These are phyloP conservation scores for Rhazya stricta DNA, from an alignment of 257 asterid species.

Conservation along the genomic window DNA sequence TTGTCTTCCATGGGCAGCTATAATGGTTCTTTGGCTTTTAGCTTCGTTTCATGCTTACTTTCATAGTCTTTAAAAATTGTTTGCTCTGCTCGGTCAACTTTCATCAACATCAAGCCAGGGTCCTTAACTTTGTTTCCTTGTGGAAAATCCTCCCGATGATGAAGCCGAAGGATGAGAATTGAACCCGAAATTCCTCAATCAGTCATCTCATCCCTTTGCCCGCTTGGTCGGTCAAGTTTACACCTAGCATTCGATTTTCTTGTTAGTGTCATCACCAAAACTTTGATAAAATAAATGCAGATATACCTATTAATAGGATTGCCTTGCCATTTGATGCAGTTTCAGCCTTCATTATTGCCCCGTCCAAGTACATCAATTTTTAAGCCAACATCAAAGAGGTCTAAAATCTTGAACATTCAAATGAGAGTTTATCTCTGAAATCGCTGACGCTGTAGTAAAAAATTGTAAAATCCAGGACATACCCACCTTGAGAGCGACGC, in stretches of 20 bases:
- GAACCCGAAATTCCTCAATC: too few relatives aligned
- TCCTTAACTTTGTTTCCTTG: neutral
- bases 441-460: neutral
- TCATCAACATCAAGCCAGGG: neutral
- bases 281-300: too few relatives aligned
- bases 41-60: neutral
- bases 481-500: neutral
- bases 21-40: neutral
- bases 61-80: neutral
- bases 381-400: neutral
- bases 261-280: too few relatives aligned
- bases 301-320: neutral
- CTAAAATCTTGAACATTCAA: neutral
- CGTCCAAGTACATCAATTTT: neutral
- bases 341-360: neutral
- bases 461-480: neutral
- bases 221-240: too few relatives aligned
- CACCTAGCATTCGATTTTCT: too few relatives aligned
- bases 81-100: conserved; percentile 2
- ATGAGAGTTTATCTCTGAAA: neutral
- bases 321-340: neutral
- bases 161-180: too few relatives aligned
- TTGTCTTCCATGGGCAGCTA: neutral
- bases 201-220: too few relatives aligned
- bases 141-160: too few relatives aligned